Evolutionary conservation across 441 rosid genomes (phyloP).

Genomic region (Erodium chrysanthum): DNA sequence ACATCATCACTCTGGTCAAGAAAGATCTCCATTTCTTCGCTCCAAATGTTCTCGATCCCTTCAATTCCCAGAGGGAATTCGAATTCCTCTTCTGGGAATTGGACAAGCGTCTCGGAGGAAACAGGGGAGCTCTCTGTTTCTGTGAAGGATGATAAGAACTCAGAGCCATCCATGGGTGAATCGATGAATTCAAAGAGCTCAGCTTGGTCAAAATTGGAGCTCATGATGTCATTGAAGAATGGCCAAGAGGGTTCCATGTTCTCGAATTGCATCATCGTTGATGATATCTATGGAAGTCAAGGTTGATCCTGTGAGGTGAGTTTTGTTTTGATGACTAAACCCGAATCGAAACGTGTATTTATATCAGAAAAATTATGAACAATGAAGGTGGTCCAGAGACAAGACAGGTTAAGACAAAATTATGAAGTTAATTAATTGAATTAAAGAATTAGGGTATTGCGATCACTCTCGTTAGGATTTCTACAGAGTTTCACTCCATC

Average conservation of each 20-base stretch:
- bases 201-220: slow-evolving; percentile 10
- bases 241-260: slow-evolving; percentile 29
- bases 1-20: neutral
- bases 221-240: slow-evolving; percentile 10
- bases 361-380: slow-evolving; percentile 11
- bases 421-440: neutral
- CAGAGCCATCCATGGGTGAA: slow-evolving; percentile 15
- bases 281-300: too few species aligned
- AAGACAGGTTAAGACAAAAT: neutral
- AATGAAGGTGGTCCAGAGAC: too few species aligned
- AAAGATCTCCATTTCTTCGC: slow-evolving; percentile 18
- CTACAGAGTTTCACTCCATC: slow-evolving; percentile 22
- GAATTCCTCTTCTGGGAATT: slow-evolving; percentile 11
- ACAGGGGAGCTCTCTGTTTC: slow-evolving; percentile 20
- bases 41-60: slow-evolving; percentile 20
- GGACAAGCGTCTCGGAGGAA: slow-evolving; percentile 20
- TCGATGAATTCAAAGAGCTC: slow-evolving; percentile 11
- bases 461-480: slow-evolving; percentile 18
- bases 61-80: slow-evolving; percentile 23
- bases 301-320: slow-evolving; percentile 3
- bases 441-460: slow-evolving; percentile 1
- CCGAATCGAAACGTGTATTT: slow-evolving; percentile 14
- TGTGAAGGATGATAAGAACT: slow-evolving; percentile 18
- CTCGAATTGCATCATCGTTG: slow-evolving; percentile 28
- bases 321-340: slow-evolving; percentile 9